phyloP scores from a whole-genome alignment of 176 grass and related monocot species.

The Carex scoparia region DNA sequence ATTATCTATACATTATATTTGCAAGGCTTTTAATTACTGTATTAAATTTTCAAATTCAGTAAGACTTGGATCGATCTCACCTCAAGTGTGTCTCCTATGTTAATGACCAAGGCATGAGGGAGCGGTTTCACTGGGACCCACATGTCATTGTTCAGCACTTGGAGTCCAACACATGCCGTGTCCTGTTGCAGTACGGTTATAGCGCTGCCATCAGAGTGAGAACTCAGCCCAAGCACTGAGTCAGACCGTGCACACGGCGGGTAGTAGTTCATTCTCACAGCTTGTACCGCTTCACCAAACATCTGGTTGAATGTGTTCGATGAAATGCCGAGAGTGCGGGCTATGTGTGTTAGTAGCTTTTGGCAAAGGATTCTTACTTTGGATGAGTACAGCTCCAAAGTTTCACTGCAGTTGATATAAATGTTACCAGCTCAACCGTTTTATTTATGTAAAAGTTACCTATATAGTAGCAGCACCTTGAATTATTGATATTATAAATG shows the following conservation, averaged over 20 bases:
- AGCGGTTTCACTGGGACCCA: constrained; percentile 61
- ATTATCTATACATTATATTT: too few relatives aligned
- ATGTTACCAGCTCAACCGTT: background rate
- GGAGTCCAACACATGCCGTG: constrained; percentile 42
- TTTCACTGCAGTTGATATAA: constrained; percentile 24
- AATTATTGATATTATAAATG: background rate
- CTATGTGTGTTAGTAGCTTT: constrained; percentile 37
- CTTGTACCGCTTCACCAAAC: constrained; percentile 84
- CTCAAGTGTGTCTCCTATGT: constrained; percentile 68
- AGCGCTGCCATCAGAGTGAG: constrained; percentile 84
- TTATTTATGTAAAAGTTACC: background rate
- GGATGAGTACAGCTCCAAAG: constrained; percentile 51
- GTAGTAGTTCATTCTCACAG: constrained; percentile 86
- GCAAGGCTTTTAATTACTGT: background rate
- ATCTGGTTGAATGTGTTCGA: constrained; percentile 40
- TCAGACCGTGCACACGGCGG: constrained; percentile 65
- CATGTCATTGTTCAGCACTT: constrained; percentile 42
- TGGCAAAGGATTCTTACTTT: constrained; percentile 51
- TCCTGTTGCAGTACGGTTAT: constrained; percentile 97
- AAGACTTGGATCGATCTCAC: background rate
- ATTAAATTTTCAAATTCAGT: background rate
- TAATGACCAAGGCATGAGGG: constrained; percentile 52
- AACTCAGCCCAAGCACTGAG: constrained; percentile 62
- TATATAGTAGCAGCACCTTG: background rate
- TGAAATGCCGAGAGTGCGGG: constrained; percentile 43